Evolutionary conservation across 768 basidiomycete species (phyloP), one percentile per base, ranked within the genome.

Genomic region (Sutorius australiensis): DNA sequence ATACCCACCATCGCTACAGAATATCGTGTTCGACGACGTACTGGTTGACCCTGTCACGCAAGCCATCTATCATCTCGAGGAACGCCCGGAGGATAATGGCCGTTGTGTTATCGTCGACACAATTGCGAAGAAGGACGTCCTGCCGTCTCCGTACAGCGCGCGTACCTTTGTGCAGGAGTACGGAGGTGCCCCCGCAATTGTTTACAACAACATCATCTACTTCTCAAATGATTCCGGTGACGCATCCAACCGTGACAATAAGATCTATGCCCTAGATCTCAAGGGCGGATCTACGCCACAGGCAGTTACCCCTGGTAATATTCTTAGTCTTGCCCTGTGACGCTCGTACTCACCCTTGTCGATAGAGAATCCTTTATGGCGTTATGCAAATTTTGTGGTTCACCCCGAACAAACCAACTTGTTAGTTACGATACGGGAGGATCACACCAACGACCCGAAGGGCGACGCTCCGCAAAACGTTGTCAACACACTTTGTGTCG

Each of bases 131-230:
- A 64, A 65, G 45, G 84, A 87, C 48, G 64, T 85, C 6, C 73
- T 83, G 10, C 78, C 77, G 3, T 58, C 67, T 21, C 72, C 71
- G 0, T 86, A 77, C 76, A 84, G 78, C 61, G 80, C 72, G 16
- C 70, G 78, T 21, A 76, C 76, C 1, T 68, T 71, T 8, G 86
- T 88, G 0, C 79, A 86, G 31, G 87, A 87, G 66, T 89, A 88
- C 51, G 87, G 88, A 0, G 87, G 88, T 12, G 79, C 76, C 5
- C 68, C 82, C 0, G 81, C 80, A 0, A 73, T 78, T 6, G 79
- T 79, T 2, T 68, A 78, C 55, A 68, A 71, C 30, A 74, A 72
- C 12, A 65, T 72, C 7, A 69, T 79, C 30, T 82, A 82, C 67
- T 89, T 86, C 67, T 83, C 82, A 3, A 71, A 84, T 64, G 68